A percentile compares a stretch with the other conserved stretches of the same genome.
These are phyloP conservation scores for Articulospora tetracladia DNA, from an alignment of 495 filamentous ascomycete genomes.

Conservation along the genomic window DNA sequence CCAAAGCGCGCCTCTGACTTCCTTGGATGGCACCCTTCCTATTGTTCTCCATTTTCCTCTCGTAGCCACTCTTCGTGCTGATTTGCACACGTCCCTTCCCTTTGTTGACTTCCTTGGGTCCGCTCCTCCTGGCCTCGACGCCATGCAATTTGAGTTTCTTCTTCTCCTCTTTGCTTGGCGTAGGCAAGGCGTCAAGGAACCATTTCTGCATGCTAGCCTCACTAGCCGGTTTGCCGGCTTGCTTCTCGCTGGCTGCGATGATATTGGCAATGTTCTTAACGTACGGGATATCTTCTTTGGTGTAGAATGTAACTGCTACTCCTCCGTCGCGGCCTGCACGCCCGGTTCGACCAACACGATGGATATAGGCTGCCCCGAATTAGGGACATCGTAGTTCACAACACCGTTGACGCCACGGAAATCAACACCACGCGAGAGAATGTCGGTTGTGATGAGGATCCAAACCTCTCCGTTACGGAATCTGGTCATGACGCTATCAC, in stretches of 20 bases:
- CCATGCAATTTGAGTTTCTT: slow-evolving; percentile 77
- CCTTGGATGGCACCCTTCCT: slow-evolving; percentile 68
- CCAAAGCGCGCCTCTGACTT: slow-evolving; percentile 47
- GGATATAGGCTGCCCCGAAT: slow-evolving; percentile 85
- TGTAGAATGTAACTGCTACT: slow-evolving; percentile 91
- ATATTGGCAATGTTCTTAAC: slow-evolving; percentile 92
- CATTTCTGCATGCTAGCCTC: slow-evolving; percentile 68
- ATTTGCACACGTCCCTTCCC: slow-evolving; percentile 50
- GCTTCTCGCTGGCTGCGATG: slow-evolving; percentile 77
- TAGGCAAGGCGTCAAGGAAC: slow-evolving; percentile 84
- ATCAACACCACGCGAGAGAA: slow-evolving; percentile 86
- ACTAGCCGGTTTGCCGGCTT: slow-evolving; percentile 43
- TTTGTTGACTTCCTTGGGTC: slow-evolving; percentile 31
- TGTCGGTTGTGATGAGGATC: slow-evolving; percentile 93
- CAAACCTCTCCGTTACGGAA: slow-evolving; percentile 93
- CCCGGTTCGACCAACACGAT: slow-evolving; percentile 89
- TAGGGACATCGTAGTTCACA: slow-evolving; percentile 95
- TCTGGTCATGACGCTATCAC: slow-evolving; percentile 76
- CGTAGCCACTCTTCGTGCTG: slow-evolving; percentile 89
- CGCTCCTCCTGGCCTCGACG: slow-evolving; percentile 64
- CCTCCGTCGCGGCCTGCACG: slow-evolving; percentile 84
- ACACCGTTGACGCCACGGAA: slow-evolving; percentile 91
- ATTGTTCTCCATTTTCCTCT: slow-evolving; percentile 73
- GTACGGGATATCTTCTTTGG: slow-evolving; percentile 87
- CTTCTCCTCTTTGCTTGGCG: slow-evolving; percentile 75